phyloP scores from a whole-genome alignment of 495 filamentous ascomycete species.

The Tuber aestivum region DNA sequence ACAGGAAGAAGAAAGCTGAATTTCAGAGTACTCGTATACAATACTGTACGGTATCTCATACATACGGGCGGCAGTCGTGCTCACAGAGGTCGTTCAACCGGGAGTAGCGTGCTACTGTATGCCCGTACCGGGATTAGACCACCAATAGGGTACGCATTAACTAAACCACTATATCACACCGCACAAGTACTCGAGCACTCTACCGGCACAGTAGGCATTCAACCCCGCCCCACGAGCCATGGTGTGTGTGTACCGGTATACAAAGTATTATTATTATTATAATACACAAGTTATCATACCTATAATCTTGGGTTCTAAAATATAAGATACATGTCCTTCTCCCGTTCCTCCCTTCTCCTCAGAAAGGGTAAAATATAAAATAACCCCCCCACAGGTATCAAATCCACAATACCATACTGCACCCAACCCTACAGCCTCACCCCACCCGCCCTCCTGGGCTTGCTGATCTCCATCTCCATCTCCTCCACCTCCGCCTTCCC shows the following conservation, averaged over 20 bases:
- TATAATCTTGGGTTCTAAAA: neutral
- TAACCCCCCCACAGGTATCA: neutral
- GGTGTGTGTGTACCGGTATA: neutral
- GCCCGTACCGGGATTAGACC: neutral
- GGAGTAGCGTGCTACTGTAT: neutral
- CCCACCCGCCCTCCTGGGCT: neutral
- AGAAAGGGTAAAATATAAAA: neutral
- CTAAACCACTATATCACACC: neutral
- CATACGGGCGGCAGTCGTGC: too few relatives aligned
- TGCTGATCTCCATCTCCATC: slow-evolving; percentile 8
- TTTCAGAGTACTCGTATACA: too few relatives aligned
- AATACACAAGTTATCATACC: neutral
- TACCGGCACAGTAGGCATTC: too few relatives aligned
- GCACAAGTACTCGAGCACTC: neutral
- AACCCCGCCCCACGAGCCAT: neutral
- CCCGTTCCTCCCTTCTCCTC: neutral
- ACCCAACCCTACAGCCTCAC: neutral
- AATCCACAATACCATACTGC: neutral
- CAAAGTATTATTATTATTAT: too few relatives aligned
- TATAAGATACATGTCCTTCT: neutral
- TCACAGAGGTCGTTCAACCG: too few relatives aligned
- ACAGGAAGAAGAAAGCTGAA: too few relatives aligned
- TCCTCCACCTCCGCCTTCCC: neutral
- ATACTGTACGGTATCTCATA: too few relatives aligned
- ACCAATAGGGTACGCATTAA: neutral